Evolutionary conservation across 1,284 basidiomycete genomes (phyloP).

Genomic region (Fomitopsis schrenkii): DNA sequence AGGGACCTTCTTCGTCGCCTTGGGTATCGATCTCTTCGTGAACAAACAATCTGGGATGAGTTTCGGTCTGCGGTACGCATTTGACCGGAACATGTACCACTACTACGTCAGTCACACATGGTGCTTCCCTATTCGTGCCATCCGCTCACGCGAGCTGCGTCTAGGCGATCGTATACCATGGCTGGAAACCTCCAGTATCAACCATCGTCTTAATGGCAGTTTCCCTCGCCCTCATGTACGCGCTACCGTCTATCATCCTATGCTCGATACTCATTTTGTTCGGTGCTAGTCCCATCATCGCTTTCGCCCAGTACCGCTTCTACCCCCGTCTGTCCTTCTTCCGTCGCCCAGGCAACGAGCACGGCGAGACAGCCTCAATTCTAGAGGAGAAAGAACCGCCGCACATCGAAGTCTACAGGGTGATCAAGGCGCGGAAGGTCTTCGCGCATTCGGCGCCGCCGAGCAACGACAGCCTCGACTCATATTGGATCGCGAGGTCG

Average conservation of each 20-base stretch:
- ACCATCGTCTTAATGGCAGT: constrained; percentile 21
- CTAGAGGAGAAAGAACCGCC: not conserved
- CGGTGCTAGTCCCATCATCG: constrained; percentile 21
- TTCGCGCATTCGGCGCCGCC: not conserved
- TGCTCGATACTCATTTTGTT: not conserved
- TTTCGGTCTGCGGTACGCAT: constrained; percentile 54
- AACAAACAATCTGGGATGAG: constrained; percentile 60
- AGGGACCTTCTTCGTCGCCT: constrained; percentile 53
- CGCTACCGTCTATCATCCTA: not conserved
- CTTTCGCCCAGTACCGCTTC: constrained; percentile 23
- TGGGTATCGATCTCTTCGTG: constrained; percentile 53
- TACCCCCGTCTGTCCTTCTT: not conserved
- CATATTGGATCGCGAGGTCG: not conserved
- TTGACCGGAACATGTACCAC: constrained; percentile 59
- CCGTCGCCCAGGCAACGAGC: not conserved
- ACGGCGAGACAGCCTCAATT: not conserved
- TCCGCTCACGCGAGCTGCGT: not conserved
- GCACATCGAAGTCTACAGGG: not conserved
- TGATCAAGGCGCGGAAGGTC: not conserved
- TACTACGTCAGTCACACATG: constrained; percentile 38
- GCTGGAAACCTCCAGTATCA: constrained; percentile 16
- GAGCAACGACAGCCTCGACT: not conserved
- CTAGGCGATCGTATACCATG: constrained; percentile 14
- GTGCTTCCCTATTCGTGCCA: not conserved
- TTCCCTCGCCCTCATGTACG: constrained; percentile 20